These are phyloP conservation scores for Sporothrix curviconia DNA, from an alignment of 2,329 filamentous ascomycete species.

Conservation along the genomic window DNA sequence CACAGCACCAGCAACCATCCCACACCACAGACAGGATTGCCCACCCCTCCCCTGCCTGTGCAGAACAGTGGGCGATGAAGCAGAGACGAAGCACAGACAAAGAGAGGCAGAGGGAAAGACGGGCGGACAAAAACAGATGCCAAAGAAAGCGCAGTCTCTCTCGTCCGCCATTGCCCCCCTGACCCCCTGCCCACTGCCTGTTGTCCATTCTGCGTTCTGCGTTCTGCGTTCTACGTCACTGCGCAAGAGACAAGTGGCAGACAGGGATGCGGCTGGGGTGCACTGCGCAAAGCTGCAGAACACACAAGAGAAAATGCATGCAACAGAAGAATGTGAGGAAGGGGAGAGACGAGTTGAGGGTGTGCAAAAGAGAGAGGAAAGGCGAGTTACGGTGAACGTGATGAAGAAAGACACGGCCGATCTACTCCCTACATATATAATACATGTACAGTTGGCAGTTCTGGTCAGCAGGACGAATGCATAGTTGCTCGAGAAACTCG, in stretches of 20 bases:
- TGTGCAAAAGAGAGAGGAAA: neutral
- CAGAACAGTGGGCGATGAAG: neutral
- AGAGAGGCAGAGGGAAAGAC: neutral
- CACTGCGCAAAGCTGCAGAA: neutral
- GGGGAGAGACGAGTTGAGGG: no score
- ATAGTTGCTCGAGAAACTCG: neutral
- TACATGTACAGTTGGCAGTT: no score
- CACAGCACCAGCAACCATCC: neutral
- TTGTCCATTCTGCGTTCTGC: slow-evolving; percentile 13
- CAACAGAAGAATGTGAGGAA: no score
- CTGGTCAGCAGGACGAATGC: no score
- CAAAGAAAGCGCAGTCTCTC: neutral
- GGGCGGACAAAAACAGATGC: no score
- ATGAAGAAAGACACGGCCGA: neutral
- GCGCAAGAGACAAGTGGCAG: slow-evolving; percentile 9
- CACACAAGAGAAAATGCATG: no score
- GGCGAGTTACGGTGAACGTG: no score
- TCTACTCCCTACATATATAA: neutral
- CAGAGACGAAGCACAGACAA: neutral
- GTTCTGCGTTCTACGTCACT: no score
- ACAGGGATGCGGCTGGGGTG: slow-evolving; percentile 9
- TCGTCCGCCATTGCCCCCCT: neutral
- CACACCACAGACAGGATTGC: slow-evolving; percentile 11
- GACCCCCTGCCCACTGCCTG: neutral
- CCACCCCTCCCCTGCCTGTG: neutral